phyloP scores from a whole-genome alignment of 2,329 filamentous ascomycete species.

The Teratosphaeria viscida region DNA sequence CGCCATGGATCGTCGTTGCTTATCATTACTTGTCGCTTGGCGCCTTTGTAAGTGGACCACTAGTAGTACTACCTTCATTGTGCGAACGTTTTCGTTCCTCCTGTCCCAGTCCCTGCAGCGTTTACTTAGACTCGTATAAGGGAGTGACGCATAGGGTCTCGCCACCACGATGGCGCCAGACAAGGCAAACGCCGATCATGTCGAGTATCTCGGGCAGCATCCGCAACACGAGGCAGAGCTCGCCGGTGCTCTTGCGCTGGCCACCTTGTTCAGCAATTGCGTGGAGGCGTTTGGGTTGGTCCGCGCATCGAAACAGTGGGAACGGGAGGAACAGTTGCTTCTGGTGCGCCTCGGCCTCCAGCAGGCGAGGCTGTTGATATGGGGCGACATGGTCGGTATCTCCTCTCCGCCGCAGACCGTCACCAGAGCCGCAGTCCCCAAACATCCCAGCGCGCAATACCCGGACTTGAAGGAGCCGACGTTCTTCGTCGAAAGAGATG shows the following conservation, averaged over 20 bases:
- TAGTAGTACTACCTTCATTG: background rate
- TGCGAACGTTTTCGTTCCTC: background rate
- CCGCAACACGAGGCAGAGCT: constrained; percentile 24
- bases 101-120: background rate
- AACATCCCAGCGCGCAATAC: constrained; percentile 33
- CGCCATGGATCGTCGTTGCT: background rate
- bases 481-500: constrained; percentile 34
- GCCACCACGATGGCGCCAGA: constrained; percentile 6
- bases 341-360: constrained; percentile 36
- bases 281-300: constrained; percentile 39
- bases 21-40: background rate
- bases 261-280: constrained; percentile 37
- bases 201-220: constrained; percentile 18
- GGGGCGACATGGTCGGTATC: constrained; percentile 38
- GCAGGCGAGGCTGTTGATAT: constrained; percentile 38
- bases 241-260: constrained; percentile 32
- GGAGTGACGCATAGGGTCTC: background rate
- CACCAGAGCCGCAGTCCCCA: constrained; percentile 35
- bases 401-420: constrained; percentile 33
- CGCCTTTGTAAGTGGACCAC: background rate
- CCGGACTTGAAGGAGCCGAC: constrained; percentile 35
- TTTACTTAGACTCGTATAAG: background rate
- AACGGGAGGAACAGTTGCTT: constrained; percentile 33
- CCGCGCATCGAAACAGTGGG: constrained; percentile 32
- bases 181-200: constrained; percentile 13